Conservation (phyloP, 768 basidiomycete genomes). For the Hypholoma sublateritium region DNA sequence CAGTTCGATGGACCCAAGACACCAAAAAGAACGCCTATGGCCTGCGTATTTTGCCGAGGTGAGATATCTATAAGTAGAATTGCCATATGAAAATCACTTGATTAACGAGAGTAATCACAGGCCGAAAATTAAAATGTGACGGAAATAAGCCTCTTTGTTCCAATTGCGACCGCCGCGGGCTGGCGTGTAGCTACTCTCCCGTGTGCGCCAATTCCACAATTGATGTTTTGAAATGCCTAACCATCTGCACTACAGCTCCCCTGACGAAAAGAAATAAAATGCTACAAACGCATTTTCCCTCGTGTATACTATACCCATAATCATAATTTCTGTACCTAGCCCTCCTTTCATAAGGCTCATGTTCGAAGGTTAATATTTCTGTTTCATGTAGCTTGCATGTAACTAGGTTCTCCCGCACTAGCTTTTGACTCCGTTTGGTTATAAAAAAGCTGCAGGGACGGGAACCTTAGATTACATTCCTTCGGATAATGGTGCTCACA, state of each 20-base stretch:
- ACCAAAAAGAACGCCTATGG: conserved; percentile 60
- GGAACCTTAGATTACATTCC: no score
- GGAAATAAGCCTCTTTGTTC: conserved; percentile 61
- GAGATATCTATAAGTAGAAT: conserved; percentile 10
- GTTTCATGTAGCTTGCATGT: no score
- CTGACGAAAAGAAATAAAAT: neutral
- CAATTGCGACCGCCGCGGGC: conserved; percentile 62
- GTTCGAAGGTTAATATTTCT: no score
- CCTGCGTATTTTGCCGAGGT: conserved; percentile 76
- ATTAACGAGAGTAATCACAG: conserved; percentile 28
- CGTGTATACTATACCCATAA: no score
- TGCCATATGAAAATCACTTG: neutral
- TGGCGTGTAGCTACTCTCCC: conserved; percentile 59
- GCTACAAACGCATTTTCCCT: no score
- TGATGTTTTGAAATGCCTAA: neutral
- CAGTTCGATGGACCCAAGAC: conserved; percentile 24
- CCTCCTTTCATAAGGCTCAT: no score
- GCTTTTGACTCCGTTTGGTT: no score
- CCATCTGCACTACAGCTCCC: neutral
- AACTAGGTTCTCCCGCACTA: no score
- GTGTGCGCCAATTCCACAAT: conserved; percentile 42
- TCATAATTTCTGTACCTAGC: no score
- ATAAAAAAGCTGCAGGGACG: no score
- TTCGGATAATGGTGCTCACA: neutral
- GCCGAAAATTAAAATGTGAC: conserved; percentile 74